Base-by-base conservation (phyloP, 2,329 filamentous ascomycete species). In the Alternaria brassicae region DNA sequence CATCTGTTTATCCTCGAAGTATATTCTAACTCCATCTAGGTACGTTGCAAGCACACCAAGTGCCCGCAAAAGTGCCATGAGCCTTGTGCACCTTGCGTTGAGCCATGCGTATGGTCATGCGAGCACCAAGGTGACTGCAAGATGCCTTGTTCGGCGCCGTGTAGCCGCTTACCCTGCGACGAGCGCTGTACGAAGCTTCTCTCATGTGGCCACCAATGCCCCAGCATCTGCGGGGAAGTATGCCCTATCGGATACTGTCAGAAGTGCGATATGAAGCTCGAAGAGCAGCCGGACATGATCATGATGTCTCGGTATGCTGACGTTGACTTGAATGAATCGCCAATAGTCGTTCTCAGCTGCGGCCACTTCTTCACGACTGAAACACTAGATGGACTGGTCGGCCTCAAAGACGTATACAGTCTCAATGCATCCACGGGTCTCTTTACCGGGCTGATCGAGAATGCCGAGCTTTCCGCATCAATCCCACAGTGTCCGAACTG, bases 401-500 rank as follows among this genome's bases (percentile, higher is more conserved):
- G 65, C 21, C 54, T 79, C 61, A 60, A 56, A 19, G 69, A 72
- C 19, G 63, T 72, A 3, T 76, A 70, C 32, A 58, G 58, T 2
- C 23, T 57, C 2, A 56, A 67, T 32, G 12, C 30, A 2, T 56
- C 25, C 21, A 60, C 54, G 34, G 73, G 69, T 1, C 39, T 62
- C 1, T 73, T 71, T 42, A 62, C 48, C 15, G 67, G 63, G 1
- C 51, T 79, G 8, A 61, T 65, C 12, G 70, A 78, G 12, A 70
- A 69, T 28, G 32, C 19, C 2, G 47, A 66, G 27, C 49, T 78
- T 13, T 63, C 67, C n/a, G 47, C 58, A 28, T 50, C 51, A 1
- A 60, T 78, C 19, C 74, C 75, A 15, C 37, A 58, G 10, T 80
- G 78, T 53, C 77, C 76, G 17, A 62, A 71, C 12, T 79, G 77